These are phyloP conservation scores for Oligophagozyma castellii DNA, from an alignment of 1,139 yeast species.

Conservation along the genomic window DNA sequence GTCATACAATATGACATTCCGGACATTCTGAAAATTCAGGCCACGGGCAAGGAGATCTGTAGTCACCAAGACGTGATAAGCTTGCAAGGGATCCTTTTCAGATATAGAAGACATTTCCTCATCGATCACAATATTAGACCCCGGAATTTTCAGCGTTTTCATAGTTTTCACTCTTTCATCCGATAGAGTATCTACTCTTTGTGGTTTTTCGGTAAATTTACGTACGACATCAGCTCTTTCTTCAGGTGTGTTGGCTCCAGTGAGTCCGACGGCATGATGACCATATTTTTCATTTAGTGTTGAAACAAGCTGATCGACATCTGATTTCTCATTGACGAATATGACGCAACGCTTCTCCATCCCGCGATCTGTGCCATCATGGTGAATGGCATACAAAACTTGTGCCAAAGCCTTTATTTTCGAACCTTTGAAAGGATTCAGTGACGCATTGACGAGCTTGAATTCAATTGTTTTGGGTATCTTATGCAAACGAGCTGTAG, in stretches of 20 bases:
- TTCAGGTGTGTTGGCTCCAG: conserved; percentile 47
- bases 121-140: conserved; percentile 14
- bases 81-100: conserved; percentile 19
- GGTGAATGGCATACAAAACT: conserved; percentile 70
- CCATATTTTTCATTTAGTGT: conserved; percentile 40
- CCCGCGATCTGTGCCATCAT: conserved; percentile 73
- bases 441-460: conserved; percentile 58
- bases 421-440: conserved; percentile 70
- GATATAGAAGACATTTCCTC: conserved; percentile 8
- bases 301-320: conserved; percentile 42
- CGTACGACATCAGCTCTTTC: conserved; percentile 44
- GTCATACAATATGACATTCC: conserved; percentile 75
- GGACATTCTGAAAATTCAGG: conserved; percentile 66
- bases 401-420: conserved; percentile 78
- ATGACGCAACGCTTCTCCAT: conserved; percentile 70
- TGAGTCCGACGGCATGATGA: conserved; percentile 49
- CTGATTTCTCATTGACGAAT: conserved; percentile 66
- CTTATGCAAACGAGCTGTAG: conserved; percentile 73
- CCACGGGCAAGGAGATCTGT: conserved; percentile 90
- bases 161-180: conserved; percentile 6
- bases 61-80: conserved; percentile 57
- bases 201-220: conserved; percentile 49
- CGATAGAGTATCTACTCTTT: conserved; percentile 22
- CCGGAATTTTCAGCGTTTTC: conserved; percentile 12
- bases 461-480: conserved; percentile 65